phyloP scores from a whole-genome alignment of 139 green algal genomes.

The Asterochloris sp. region DNA sequence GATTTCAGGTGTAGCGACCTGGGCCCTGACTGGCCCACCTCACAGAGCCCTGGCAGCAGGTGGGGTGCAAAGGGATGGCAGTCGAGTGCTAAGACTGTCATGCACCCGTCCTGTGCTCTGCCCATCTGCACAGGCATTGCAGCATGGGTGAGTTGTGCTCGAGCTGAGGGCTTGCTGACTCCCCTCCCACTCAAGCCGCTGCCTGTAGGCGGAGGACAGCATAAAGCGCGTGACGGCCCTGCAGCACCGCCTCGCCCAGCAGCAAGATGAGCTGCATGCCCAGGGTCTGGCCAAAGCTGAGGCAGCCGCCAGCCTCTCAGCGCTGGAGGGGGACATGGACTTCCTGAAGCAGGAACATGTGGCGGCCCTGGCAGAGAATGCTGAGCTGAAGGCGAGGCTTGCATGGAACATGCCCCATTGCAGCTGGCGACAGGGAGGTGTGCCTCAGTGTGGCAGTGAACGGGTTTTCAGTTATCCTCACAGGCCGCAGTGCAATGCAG shows the following conservation, averaged over 20 bases:
- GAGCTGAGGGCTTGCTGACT: neutral
- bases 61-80: too few relatives aligned
- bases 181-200: neutral
- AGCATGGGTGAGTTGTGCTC: neutral
- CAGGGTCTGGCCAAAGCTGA: neutral
- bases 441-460: too few relatives aligned
- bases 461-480: too few relatives aligned
- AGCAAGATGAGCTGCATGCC: conserved; percentile 1
- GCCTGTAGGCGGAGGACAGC: conserved; percentile 6
- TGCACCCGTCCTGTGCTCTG: too few relatives aligned
- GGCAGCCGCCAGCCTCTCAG: neutral
- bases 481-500: too few relatives aligned
- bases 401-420: neutral
- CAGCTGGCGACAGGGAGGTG: neutral
- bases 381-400: conserved; percentile 2
- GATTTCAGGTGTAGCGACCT: too few relatives aligned
- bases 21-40: too few relatives aligned
- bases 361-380: conserved; percentile 4
- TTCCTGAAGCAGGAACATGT: conserved; percentile 4
- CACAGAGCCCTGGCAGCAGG: too few relatives aligned
- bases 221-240: conserved; percentile 20
- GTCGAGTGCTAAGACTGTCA: too few relatives aligned
- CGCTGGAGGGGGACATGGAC: conserved; percentile 7
- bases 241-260: conserved; percentile 1
- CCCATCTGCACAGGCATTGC: too few relatives aligned